Base-by-base conservation (phyloP, 129 eudicot genomes). In the Arctium minus region DNA sequence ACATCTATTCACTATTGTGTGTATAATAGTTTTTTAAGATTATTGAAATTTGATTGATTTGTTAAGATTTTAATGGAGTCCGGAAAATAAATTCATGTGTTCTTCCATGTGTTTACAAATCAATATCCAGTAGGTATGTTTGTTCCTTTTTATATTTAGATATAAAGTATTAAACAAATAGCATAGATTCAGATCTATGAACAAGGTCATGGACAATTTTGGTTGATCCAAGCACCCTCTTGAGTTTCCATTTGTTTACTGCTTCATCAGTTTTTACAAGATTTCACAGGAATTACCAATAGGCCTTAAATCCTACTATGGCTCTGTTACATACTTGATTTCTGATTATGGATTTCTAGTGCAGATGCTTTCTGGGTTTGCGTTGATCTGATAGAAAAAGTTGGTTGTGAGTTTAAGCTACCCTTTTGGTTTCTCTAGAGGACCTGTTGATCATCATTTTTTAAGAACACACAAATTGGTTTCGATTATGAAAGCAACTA, bases 311-410 rank as follows among this genome's bases (percentile, higher is more conserved):
- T 56, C 65, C 65, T 56, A 17, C 2, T 22, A 22, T 22, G 17
- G n/a, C 68, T 60, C 1, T 50, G 29, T 80, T 42, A 80, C 39
- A 72, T 72, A 3, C 27, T 38, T 65, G 80, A 22, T 65, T 75
- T 82, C 81, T 82, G 48, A 32, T 62, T 38, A 60, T 78, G 39
- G 13, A 22, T 79, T 84, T 73, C 76, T 73, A 64, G 42, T 79
- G 85, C 92, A 85, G 92, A 89, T 84, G 88, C 90, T 48, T 85
- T 88, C 8, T 81, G 84, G 29, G 80, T 87, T 72, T 88, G 86
- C 8, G 88, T 77, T 31, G 81, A 78, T 42, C 72, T 70, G 64
- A 81, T 87, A 2, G 84, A 87, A 69, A 83, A 81, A 72, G 79
- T 81, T 6, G 79, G 79, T 80, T 81, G 88, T 81, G 74, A 72